Evolutionary conservation across 345 rosid genomes (phyloP), one percentile per base, ranked within the genome.

Genomic region (Abelmoschus esculentus): DNA sequence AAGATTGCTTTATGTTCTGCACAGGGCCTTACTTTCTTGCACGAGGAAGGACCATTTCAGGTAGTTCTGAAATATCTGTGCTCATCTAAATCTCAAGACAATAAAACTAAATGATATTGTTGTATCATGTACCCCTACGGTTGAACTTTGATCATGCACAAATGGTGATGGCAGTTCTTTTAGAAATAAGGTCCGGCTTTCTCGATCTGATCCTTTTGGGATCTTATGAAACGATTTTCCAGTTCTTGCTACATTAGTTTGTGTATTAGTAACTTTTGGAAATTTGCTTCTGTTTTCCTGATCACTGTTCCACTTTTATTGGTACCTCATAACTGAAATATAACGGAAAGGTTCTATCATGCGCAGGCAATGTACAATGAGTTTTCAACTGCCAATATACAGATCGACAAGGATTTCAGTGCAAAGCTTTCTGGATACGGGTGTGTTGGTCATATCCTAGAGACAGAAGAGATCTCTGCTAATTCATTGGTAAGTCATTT

Each of bases 41-140:
- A 95, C 28, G 99, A 95, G 78, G 99, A 95, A 79, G 99, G 99
- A 19, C 99, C 99, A 32, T 91, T 95, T 80, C 99, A 90, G 98
- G 99, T 91, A 83, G 60, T 53, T 42, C 18, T 11, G 12, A 54
- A 55, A 26, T 38, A 34, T 11, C 3, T 68, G 29, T 54, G 47
- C 26, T 7, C 52, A 55, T 49, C 9, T 40, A 31, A 7, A 3
- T 70, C 36, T 72, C 15, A 7, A 22, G 36, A 54, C 10, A 63
- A 17, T 61, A 49, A n/a, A 72, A 67, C 46, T 15, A 14, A 55
- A 54, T 8, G 44, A 31, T 49, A 2, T 57, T 50, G 7, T 29
- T 50, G 7, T 29, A 1, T 46, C 18, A 44, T 22, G 38, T 65
- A 6, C 18, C 52, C 28, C 54, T 44, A 44, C 2, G 3, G 7